Evolutionary conservation across 345 rosid genomes (phyloP), one percentile per base, ranked within the genome.

Genomic region (Eucalyptus cloeziana): DNA sequence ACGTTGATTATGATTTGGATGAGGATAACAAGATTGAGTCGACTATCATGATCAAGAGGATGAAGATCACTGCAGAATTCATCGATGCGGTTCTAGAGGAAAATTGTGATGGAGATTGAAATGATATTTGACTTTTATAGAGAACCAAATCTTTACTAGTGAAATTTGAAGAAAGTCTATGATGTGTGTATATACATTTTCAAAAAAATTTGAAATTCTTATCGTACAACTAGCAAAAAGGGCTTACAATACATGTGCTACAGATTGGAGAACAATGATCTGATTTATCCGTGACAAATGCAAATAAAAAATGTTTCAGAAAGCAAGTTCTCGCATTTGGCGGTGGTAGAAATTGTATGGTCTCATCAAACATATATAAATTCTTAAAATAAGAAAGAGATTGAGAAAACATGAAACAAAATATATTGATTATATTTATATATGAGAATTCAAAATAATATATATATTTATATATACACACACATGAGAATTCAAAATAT

Each of bases 71-170:
- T 1, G 1, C 0, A 22, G 3, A 19, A 54, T 54, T 54, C 2
- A 54, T 54, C 0, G 0, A 0, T 21, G 1, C 5, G 0, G 11
- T 19, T 8, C 11, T 22, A 54, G 11, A 54, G 1, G 60, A 54
- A 54, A 54, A 21, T 54, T 54, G 60, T 2, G 60, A 54, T 54
- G 11, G 11, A 54, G 25, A 21, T 51, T 9, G 2, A 1, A 51
- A 51, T 51, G 56, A 51, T 51, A 51, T 17, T 51, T 51, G 11
- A 54, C 11, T 54, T 54, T 3, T 54, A 54, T 8, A 54, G 1
- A 21, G 2, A 54, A 58, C 1, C 64, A 24, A 58, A 58, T 58
- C 4, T 25, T 25, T 7, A 58, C 2, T 58, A 24, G 30, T 24
- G 64, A 51, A 51, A 51, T 17, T 17, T 1, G 1, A 25, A 24